Percentiles rank a stretch among this genome's conserved stretches.
phyloP scores from a whole-genome alignment of 2,329 filamentous ascomycete genomes.

The Pyrenophora tritici-repentis region DNA sequence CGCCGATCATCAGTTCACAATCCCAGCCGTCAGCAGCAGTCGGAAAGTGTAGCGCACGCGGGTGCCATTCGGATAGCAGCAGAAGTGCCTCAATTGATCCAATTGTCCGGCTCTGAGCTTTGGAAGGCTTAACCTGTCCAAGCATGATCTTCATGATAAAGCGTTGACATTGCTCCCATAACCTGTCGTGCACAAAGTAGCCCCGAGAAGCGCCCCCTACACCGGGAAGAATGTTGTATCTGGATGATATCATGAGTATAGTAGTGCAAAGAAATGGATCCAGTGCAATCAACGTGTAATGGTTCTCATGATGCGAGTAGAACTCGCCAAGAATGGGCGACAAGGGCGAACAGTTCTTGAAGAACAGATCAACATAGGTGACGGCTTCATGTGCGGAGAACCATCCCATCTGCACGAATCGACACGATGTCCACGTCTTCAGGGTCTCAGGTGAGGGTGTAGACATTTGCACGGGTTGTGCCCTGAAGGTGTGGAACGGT shows the following conservation, averaged over 20 bases:
- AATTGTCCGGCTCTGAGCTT: conserved; percentile 56
- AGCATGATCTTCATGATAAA: conserved; percentile 60
- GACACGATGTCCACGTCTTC: conserved; percentile 55
- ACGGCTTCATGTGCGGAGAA: conserved; percentile 60
- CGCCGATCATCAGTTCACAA: conserved; percentile 55
- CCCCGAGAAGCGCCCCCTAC: conserved; percentile 53
- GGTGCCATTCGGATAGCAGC: conserved; percentile 63
- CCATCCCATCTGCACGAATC: conserved; percentile 62
- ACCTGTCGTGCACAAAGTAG: conserved; percentile 59
- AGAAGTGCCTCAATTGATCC: conserved; percentile 60
- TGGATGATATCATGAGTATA: conserved; percentile 61
- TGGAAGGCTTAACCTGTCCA: conserved; percentile 59
- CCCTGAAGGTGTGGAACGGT: conserved; percentile 41
- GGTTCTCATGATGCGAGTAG: conserved; percentile 56
- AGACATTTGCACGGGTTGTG: conserved; percentile 47
- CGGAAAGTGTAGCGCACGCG: conserved; percentile 59
- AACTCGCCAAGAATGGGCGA: conserved; percentile 58
- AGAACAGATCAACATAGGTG: conserved; percentile 59
- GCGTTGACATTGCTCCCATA: conserved; percentile 61
- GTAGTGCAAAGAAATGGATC: conserved; percentile 60
- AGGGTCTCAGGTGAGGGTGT: conserved; percentile 49
- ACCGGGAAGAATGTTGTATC: conserved; percentile 51
- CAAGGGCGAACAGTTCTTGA: conserved; percentile 56
- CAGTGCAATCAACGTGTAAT: conserved; percentile 55
- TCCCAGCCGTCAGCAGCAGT: conserved; percentile 62